Conservation (phyloP, 495 filamentous ascomycete species). For the Trichoderma orchidacearum region DNA sequence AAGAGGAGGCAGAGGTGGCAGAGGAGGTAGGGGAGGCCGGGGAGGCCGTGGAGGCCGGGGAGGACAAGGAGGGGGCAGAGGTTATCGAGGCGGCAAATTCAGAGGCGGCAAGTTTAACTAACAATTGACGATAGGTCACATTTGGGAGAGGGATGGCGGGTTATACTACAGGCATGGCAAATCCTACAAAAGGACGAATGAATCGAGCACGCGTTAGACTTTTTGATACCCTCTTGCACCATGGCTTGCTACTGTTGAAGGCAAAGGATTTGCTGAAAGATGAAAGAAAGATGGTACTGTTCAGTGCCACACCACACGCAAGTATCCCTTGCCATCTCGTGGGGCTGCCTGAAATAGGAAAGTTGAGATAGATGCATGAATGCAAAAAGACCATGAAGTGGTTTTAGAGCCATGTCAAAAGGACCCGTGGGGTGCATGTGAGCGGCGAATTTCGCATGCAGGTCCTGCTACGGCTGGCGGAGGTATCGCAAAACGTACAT, state of each 20-base stretch:
- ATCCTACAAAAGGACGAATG: background rate
- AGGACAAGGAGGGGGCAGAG: background rate
- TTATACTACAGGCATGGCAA: background rate
- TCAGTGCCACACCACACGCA: too few relatives aligned
- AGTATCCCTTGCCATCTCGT: too few relatives aligned
- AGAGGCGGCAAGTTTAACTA: background rate
- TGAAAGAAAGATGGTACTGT: too few relatives aligned
- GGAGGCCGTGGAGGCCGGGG: background rate
- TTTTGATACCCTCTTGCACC: background rate
- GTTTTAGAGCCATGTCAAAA: too few relatives aligned
- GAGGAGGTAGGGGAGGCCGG: background rate
- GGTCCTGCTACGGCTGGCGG: too few relatives aligned
- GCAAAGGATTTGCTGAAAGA: background rate
- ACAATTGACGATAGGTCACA: background rate
- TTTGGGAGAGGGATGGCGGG: too few relatives aligned
- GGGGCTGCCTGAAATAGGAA: too few relatives aligned
- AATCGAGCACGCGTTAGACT: background rate
- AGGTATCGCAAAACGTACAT: too few relatives aligned
- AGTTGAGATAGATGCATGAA: too few relatives aligned
- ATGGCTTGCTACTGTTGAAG: background rate
- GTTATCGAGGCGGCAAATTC: background rate
- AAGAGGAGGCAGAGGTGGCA: background rate
- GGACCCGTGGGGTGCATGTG: too few relatives aligned
- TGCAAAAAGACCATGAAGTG: too few relatives aligned
- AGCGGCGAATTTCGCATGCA: too few relatives aligned